Evolutionary conservation across 306 rosid species (phyloP), one percentile per base, ranked within the genome.

Genomic region (Prosopis cineraria): DNA sequence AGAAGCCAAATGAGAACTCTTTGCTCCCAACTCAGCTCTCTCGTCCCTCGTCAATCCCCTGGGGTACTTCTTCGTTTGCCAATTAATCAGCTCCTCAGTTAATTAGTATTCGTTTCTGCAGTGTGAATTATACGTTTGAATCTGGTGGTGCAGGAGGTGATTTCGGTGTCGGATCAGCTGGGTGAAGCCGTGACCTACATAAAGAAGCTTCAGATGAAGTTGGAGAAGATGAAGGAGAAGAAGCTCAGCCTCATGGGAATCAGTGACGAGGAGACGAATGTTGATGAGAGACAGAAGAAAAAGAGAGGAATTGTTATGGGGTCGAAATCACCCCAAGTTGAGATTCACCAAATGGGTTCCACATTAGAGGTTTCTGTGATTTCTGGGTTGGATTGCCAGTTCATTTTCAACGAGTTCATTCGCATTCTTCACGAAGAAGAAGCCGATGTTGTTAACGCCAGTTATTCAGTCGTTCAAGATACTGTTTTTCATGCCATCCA

Each of bases 161-260:
- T 13, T 40, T 83, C 95, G 9, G 48, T 83, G 37, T 79, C 87
- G 5, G 92, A 86, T 83, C 92, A 86, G 70, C 84, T 88, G 58
- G 83, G 63, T 22, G 87, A 85, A 70, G 92, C 92, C 5, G 82
- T 77, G 30, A 86, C 33, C 31, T 88, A 90, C 79, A 86, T 90
- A 37, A 90, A 88, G 79, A 85, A 78, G 79, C 68, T 86, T 10
- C 90, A 86, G 78, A 82, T 70, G 4, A 79, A 83, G 53, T 68
- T 90, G 89, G 92, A 86, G 88, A 86, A 25, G 39, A 41, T 88
- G 90, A 88, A 64, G 83, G 87, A 86, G 80, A 88, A 79, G 85
- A 90, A 82, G 34, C 27, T 53, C 43, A 66, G 66, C 33, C 45
- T 88, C 6, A 47, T 67, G 70, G 88, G 81, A 33, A 79, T 22